phyloP scores from a whole-genome alignment of 2,329 filamentous ascomycete genomes.

The Ilyonectria mors-panacis region DNA sequence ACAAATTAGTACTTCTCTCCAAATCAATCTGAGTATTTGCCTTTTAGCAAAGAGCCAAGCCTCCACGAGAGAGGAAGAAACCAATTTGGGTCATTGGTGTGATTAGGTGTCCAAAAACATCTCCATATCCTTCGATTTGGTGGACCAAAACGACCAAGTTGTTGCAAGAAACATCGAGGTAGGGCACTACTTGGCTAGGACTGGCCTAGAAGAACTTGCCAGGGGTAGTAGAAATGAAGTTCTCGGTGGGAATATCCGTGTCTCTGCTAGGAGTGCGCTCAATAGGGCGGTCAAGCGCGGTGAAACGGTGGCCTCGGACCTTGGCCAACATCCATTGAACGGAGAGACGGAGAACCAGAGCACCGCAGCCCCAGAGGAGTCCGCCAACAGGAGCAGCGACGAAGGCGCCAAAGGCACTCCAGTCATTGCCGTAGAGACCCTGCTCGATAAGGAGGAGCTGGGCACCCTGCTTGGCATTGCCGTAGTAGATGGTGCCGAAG shows the following conservation, averaged over 20 bases:
- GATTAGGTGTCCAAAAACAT: not conserved
- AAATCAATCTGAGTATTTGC: slow-evolving; percentile 34
- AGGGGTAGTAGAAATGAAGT: slow-evolving; percentile 52
- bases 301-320: slow-evolving; percentile 73
- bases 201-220: slow-evolving; percentile 69
- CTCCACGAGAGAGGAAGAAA: slow-evolving; percentile 1
- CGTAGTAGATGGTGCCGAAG: slow-evolving; percentile 85
- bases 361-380: slow-evolving; percentile 78
- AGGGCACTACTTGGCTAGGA: slow-evolving; percentile 22
- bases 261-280: slow-evolving; percentile 49
- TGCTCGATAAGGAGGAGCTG: slow-evolving; percentile 80
- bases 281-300: slow-evolving; percentile 73
- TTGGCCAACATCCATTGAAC: slow-evolving; percentile 73
- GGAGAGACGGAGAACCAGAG: slow-evolving; percentile 71
- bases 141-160: not conserved
- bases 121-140: not conserved
- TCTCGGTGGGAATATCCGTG: slow-evolving; percentile 47
- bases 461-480: slow-evolving; percentile 73
- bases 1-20: slow-evolving; percentile 39
- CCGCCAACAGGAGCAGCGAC: slow-evolving; percentile 84
- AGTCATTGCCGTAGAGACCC: slow-evolving; percentile 83
- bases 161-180: slow-evolving; percentile 20
- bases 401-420: slow-evolving; percentile 88
- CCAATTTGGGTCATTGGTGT: not conserved
- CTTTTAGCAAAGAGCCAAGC: slow-evolving; percentile 15